A percentile compares a stretch with the other conserved stretches of the same genome.
These are phyloP conservation scores for Fusarium sublunatum DNA, from an alignment of 2,329 filamentous ascomycete species.

Conservation along the genomic window DNA sequence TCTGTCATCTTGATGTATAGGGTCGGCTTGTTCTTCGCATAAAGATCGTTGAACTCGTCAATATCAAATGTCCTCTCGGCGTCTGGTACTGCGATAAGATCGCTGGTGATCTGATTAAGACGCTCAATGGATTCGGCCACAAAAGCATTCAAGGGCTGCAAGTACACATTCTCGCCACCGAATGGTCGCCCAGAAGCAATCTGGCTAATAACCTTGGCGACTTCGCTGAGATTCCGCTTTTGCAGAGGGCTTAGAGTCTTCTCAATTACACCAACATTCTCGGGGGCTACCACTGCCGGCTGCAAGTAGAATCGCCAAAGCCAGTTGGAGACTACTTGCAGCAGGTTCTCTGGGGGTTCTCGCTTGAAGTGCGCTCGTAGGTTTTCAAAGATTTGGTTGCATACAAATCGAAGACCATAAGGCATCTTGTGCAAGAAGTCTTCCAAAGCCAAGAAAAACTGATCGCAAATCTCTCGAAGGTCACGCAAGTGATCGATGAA, in stretches of 20 bases:
- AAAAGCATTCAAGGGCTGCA: constrained; percentile 94
- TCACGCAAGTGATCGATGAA: constrained; percentile 97
- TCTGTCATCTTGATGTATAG: constrained; percentile 99
- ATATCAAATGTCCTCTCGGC: constrained; percentile 96
- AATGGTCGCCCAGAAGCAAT: constrained; percentile 90
- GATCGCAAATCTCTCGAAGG: constrained; percentile 91
- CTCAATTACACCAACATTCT: constrained; percentile 93
- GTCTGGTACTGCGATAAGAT: constrained; percentile 84
- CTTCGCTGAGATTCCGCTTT: constrained; percentile 90
- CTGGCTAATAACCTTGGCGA: constrained; percentile 91
- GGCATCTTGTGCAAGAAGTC: constrained; percentile 89
- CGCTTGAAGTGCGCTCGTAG: constrained; percentile 81
- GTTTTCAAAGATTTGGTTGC: constrained; percentile 84
- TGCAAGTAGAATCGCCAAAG: constrained; percentile 95
- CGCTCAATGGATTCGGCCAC: constrained; percentile 86
- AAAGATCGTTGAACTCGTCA: constrained; percentile 98
- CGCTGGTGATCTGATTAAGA: constrained; percentile 78
- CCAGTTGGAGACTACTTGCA: constrained; percentile 90
- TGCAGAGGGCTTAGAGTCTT: constrained; percentile 89
- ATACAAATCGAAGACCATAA: constrained; percentile 89
- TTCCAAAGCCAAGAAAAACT: constrained; percentile 85
- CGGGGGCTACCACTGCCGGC: constrained; percentile 87
- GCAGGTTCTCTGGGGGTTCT: constrained; percentile 79
- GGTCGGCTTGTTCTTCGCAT: constrained; percentile 94
- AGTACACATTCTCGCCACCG: constrained; percentile 92